These are phyloP conservation scores for Sporothrix globosa DNA, from an alignment of 2,329 filamentous ascomycete species.

Conservation along the genomic window DNA sequence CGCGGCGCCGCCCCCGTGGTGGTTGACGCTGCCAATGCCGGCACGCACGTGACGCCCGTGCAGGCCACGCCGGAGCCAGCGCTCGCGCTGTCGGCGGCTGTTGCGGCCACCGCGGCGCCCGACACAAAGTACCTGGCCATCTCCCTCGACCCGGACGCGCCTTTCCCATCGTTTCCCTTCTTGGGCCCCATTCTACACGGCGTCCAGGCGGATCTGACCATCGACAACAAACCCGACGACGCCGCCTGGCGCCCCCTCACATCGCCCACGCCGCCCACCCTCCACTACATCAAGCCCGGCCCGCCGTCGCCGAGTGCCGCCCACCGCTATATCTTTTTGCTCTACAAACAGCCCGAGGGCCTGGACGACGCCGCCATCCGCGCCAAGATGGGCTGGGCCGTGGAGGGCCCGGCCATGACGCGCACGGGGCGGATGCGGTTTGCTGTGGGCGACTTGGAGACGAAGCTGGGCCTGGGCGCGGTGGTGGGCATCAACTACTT, in stretches of 20 bases:
- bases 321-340: slow-evolving; percentile 36
- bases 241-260: slow-evolving; percentile 30
- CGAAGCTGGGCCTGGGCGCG: slow-evolving; percentile 36
- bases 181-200: slow-evolving; percentile 54
- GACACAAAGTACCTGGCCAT: slow-evolving; percentile 46
- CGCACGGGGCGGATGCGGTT: slow-evolving; percentile 48
- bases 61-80: slow-evolving; percentile 15
- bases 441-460: slow-evolving; percentile 48
- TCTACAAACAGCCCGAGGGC: slow-evolving; percentile 35
- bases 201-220: slow-evolving; percentile 48
- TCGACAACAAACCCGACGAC: background rate
- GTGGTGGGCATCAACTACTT: slow-evolving; percentile 40
- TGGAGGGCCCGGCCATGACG: slow-evolving; percentile 41
- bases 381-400: slow-evolving; percentile 42
- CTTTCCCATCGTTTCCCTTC: slow-evolving; percentile 47
- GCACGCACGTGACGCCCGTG: slow-evolving; percentile 13
- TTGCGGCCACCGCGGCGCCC: background rate
- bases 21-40: slow-evolving; percentile 7
- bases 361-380: slow-evolving; percentile 34
- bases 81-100: background rate
- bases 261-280: background rate
- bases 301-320: slow-evolving; percentile 33
- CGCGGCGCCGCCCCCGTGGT: background rate
- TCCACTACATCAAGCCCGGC: slow-evolving; percentile 30
- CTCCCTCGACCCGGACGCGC: slow-evolving; percentile 53